phyloP scores from a whole-genome alignment of 2,329 filamentous ascomycete species.

The Ophiostoma pallidulum region DNA sequence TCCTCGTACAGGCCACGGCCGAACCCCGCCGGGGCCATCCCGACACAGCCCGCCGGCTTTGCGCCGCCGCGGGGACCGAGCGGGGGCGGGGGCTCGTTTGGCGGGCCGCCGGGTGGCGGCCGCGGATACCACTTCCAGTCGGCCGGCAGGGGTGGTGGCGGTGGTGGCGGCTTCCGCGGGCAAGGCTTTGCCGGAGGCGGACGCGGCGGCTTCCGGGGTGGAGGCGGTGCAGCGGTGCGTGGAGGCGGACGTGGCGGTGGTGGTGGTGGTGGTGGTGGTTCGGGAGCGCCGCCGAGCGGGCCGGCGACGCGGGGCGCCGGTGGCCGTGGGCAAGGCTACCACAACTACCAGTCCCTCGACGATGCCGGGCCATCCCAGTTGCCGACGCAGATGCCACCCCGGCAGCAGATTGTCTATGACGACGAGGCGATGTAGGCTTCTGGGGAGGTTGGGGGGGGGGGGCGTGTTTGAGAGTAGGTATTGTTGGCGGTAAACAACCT shows the following conservation, averaged over 20 bases:
- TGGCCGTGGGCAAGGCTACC: conserved; percentile 1
- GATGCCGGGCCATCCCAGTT: conserved; percentile 7
- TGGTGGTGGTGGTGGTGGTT: neutral
- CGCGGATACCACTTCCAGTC: conserved; percentile 11
- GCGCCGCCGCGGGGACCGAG: conserved; percentile 1
- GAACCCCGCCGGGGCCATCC: neutral
- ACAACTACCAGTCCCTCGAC: conserved; percentile 17
- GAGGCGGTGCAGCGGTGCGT: neutral
- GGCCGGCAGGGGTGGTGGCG: conserved; percentile 1
- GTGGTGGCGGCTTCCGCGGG: neutral
- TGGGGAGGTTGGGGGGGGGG: too few species aligned
- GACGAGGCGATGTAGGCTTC: neutral
- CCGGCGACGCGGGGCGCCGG: neutral
- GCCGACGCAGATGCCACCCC: neutral
- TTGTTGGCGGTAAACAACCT: too few species aligned
- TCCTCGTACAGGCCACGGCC: neutral
- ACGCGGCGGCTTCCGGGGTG: conserved; percentile 6
- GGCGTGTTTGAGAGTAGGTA: too few species aligned
- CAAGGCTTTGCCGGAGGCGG: neutral
- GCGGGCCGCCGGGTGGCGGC: conserved; percentile 3
- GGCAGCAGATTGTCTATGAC: conserved; percentile 13
- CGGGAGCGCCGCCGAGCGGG: too few species aligned
- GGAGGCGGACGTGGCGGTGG: neutral
- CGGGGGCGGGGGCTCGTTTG: neutral
- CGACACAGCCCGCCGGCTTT: conserved; percentile 9